A percentile compares a stretch with the other conserved stretches of the same genome.
These are phyloP conservation scores for Volvariella surrecta DNA, from an alignment of 1,284 basidiomycete genomes.

Conservation along the genomic window DNA sequence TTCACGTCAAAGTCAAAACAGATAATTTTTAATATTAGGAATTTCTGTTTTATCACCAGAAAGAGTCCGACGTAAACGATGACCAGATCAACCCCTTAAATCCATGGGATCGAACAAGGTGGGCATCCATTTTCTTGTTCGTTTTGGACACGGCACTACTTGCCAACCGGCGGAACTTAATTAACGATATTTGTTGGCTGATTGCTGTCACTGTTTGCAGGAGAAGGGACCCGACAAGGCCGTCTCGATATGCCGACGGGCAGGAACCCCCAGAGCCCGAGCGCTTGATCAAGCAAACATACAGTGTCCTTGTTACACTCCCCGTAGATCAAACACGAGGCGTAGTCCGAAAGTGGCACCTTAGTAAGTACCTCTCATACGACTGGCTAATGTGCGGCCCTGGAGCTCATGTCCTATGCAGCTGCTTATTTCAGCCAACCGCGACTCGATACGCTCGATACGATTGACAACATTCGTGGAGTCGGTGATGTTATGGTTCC, in stretches of 20 bases:
- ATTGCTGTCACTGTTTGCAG: not conserved
- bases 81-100: slow-evolving; percentile 56
- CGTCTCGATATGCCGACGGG: slow-evolving; percentile 24
- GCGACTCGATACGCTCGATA: slow-evolving; percentile 55
- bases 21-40: slow-evolving; percentile 48
- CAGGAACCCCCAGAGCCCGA: slow-evolving; percentile 37
- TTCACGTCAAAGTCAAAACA: slow-evolving; percentile 6
- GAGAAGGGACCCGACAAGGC: slow-evolving; percentile 11
- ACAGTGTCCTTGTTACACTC: slow-evolving; percentile 67
- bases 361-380: slow-evolving; percentile 44
- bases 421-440: slow-evolving; percentile 77
- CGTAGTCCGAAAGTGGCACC: slow-evolving; percentile 69
- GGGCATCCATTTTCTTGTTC: slow-evolving; percentile 13
- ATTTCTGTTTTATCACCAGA: slow-evolving; percentile 77
- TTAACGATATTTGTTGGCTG: slow-evolving; percentile 5
- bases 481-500: slow-evolving; percentile 59
- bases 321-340: slow-evolving; percentile 57
- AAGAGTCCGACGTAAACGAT: slow-evolving; percentile 59
- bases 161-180: slow-evolving; percentile 8
- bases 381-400: not conserved
- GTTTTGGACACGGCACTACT: slow-evolving; percentile 7
- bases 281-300: slow-evolving; percentile 75
- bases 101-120: slow-evolving; percentile 70
- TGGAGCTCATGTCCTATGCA: slow-evolving; percentile 18
- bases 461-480: slow-evolving; percentile 56